Evolutionary conservation across 108 stramenopile genomes (phyloP).

Genomic region (Schizochytrium sp.): DNA sequence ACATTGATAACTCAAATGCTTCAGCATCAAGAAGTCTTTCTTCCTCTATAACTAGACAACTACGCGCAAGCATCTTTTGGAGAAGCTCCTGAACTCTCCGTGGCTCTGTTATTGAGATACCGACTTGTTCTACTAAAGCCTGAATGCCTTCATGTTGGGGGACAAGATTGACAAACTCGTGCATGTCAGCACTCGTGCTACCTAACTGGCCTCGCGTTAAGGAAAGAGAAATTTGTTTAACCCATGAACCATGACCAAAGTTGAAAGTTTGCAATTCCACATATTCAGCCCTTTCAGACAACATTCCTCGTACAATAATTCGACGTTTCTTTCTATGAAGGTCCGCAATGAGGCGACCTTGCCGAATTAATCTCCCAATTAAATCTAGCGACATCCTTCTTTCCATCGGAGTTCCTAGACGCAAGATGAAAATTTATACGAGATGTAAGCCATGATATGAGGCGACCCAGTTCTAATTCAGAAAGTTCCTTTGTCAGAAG

Average conservation of each 20-base stretch:
- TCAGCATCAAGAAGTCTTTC: background rate
- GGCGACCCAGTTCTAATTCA: background rate
- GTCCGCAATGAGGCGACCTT: too few relatives aligned
- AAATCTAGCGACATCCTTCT: too few relatives aligned
- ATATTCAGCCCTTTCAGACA: too few relatives aligned
- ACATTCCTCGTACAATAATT: too few relatives aligned
- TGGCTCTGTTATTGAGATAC: background rate
- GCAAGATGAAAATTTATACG: too few relatives aligned
- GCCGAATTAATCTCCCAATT: too few relatives aligned
- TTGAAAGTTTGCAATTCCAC: too few relatives aligned
- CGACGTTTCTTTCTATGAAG: too few relatives aligned
- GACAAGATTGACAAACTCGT: background rate
- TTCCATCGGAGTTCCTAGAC: too few relatives aligned
- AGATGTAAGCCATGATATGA: too few relatives aligned
- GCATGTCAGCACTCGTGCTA: background rate
- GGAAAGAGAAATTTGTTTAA: background rate
- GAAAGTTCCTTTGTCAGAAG: background rate
- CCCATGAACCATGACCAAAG: background rate
- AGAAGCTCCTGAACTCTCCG: background rate
- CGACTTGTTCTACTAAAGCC: background rate
- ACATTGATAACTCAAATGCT: background rate
- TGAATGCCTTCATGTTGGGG: constrained; percentile 21
- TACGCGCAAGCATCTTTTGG: background rate
- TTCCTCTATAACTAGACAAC: background rate
- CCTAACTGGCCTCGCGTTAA: background rate